These are phyloP conservation scores for Apodospora peruviana DNA, from an alignment of 495 filamentous ascomycete genomes.

Conservation along the genomic window DNA sequence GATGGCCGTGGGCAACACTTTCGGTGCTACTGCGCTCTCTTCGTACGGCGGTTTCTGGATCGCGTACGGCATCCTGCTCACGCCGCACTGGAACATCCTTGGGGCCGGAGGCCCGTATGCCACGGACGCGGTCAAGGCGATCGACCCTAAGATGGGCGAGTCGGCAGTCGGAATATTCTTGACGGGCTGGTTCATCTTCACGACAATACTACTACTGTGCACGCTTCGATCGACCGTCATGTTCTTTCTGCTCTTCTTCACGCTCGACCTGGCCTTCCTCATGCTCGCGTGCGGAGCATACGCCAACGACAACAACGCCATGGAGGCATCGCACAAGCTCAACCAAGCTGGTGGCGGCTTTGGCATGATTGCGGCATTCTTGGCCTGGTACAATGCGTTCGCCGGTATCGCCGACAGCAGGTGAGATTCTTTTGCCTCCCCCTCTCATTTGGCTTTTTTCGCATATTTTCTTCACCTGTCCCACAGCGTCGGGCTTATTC, in stretches of 20 bases:
- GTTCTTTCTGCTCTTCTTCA: slow-evolving; percentile 94
- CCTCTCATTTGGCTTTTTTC: no score
- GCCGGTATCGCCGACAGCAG: slow-evolving; percentile 93
- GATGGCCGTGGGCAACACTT: slow-evolving; percentile 97
- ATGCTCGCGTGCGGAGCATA: slow-evolving; percentile 76
- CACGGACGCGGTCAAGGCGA: slow-evolving; percentile 20
- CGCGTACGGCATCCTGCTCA: slow-evolving; percentile 81
- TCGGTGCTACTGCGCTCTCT: slow-evolving; percentile 92
- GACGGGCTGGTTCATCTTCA: slow-evolving; percentile 98
- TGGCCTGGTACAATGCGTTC: slow-evolving; percentile 95
- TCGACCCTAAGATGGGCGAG: slow-evolving; percentile 32
- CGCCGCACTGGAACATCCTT: slow-evolving; percentile 53
- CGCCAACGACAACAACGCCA: slow-evolving; percentile 27
- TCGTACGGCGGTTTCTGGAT: slow-evolving; percentile 99
- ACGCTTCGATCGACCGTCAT: slow-evolving; percentile 90
- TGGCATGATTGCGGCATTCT: slow-evolving; percentile 80
- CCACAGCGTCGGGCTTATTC: not conserved
- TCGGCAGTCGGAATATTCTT: slow-evolving; percentile 82
- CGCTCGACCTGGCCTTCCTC: slow-evolving; percentile 87
- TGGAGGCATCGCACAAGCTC: slow-evolving; percentile 29
- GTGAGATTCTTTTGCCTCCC: slow-evolving; percentile 28
- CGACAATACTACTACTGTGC: slow-evolving; percentile 77
- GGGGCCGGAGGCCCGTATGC: slow-evolving; percentile 53
- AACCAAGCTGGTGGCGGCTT: slow-evolving; percentile 83
- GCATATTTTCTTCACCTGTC: not conserved